phyloP scores from a whole-genome alignment of 2,329 filamentous ascomycete species.

The Fusarium coffeatum region DNA sequence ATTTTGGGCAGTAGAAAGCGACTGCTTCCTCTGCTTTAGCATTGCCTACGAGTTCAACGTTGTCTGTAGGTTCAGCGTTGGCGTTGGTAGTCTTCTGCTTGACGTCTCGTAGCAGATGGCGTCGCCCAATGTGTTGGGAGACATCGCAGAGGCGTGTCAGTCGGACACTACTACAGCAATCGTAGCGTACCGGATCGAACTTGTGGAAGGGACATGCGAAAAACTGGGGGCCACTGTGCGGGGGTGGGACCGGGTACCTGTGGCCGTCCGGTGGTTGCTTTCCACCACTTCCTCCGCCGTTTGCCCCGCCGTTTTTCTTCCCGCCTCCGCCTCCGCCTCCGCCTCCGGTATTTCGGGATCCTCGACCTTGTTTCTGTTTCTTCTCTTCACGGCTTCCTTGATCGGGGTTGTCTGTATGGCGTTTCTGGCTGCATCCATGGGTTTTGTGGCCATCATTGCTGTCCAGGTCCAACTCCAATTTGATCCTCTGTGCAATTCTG shows the following conservation, averaged over 20 bases:
- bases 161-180: not conserved
- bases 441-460: not conserved
- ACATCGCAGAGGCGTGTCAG: not conserved
- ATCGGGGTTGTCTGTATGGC: not conserved
- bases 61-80: not conserved
- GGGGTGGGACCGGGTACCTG: not conserved
- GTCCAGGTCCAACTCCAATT: not conserved
- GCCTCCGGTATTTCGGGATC: not conserved
- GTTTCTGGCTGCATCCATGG: not conserved
- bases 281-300: constrained; percentile 1
- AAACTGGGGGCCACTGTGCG: not conserved
- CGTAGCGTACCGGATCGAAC: not conserved
- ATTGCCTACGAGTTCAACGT: not conserved
- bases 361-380: not conserved
- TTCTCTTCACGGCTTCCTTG: not conserved
- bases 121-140: not conserved
- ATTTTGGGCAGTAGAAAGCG: not conserved
- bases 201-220: constrained; percentile 3
- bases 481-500: not conserved
- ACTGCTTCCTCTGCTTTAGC: not conserved
- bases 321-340: not conserved
- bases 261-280: constrained; percentile 3
- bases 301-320: not conserved
- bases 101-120: not conserved
- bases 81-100: constrained; percentile 4